Evolutionary conservation across 768 basidiomycete genomes (phyloP).

Genomic region (Mycena leptocephala): DNA sequence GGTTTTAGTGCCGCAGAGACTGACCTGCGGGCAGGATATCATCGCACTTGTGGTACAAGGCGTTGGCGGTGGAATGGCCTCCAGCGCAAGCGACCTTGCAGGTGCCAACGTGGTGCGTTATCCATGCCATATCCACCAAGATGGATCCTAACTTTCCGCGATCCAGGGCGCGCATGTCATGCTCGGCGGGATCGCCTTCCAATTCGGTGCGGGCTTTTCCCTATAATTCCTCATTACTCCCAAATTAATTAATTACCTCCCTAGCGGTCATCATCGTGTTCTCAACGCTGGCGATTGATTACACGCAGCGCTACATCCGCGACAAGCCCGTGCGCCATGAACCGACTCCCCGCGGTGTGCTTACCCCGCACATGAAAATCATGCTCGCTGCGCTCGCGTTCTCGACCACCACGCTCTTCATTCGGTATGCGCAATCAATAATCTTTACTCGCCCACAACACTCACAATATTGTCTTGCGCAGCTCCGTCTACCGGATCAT

Average conservation of each 20-base stretch:
- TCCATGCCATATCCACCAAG: too few species aligned
- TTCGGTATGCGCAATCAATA: too few species aligned
- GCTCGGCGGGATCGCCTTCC: conserved; percentile 76
- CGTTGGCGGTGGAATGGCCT: conserved; percentile 26
- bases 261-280: conserved; percentile 63
- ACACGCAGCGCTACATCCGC: conserved; percentile 57
- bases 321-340: conserved; percentile 47
- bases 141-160: too few species aligned
- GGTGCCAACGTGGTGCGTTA: background rate
- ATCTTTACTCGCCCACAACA: background rate
- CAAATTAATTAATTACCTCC: background rate
- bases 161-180: conserved; percentile 47
- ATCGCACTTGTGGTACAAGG: conserved; percentile 21
- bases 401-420: conserved; percentile 59
- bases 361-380: conserved; percentile 6
- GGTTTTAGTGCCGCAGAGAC: too few species aligned
- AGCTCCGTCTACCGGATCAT: conserved; percentile 57
- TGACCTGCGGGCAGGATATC: background rate
- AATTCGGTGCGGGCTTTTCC: conserved; percentile 56
- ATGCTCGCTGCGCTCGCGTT: conserved; percentile 57
- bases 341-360: background rate
- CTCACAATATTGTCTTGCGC: conserved; percentile 50
- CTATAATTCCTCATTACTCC: too few species aligned
- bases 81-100: background rate
- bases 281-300: conserved; percentile 60